Evolutionary conservation across 2,329 filamentous ascomycete genomes (phyloP).

Genomic region (Thelonectria olida): DNA sequence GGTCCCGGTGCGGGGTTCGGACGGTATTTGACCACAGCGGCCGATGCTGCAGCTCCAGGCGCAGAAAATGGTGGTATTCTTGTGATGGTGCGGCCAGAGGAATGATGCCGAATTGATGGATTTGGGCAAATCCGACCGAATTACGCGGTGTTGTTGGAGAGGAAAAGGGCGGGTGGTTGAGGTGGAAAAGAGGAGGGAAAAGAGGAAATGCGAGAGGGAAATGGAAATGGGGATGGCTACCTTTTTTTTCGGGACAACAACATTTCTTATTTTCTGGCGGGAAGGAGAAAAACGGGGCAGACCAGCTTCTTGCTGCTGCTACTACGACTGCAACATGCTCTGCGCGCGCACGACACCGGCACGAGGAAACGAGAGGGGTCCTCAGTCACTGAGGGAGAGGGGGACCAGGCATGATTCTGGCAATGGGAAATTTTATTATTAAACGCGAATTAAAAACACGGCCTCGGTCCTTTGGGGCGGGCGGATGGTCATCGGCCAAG

Average conservation of each 20-base stretch:
- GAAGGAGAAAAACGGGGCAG: conserved; percentile 59
- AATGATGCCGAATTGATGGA: conserved; percentile 55
- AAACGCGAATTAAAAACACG: conserved; percentile 38
- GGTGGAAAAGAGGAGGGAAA: conserved; percentile 34
- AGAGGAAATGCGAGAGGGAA: conserved; percentile 36
- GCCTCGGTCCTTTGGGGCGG: conserved; percentile 23
- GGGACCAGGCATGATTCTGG: conserved; percentile 37
- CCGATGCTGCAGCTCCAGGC: conserved; percentile 41
- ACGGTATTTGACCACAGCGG: conserved; percentile 34
- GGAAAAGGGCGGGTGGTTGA: conserved; percentile 42
- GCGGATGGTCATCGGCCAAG: conserved; percentile 20
- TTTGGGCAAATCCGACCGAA: conserved; percentile 40
- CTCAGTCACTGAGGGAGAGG: conserved; percentile 10
- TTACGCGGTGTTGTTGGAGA: conserved; percentile 48
- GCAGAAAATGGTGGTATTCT: conserved; percentile 49
- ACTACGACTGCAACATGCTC: background rate
- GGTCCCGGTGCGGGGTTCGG: conserved; percentile 31
- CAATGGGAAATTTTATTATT: conserved; percentile 42
- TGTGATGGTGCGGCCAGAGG: conserved; percentile 45
- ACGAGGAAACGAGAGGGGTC: conserved; percentile 32
- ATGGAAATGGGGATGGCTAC: conserved; percentile 60
- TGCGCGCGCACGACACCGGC: conserved; percentile 38
- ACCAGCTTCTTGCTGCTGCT: conserved; percentile 35
- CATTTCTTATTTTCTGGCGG: conserved; percentile 55
- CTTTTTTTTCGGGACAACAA: conserved; percentile 57